Conservation (phyloP, 352 stramenopile genomes). For the Phytophthora capsici region DNA sequence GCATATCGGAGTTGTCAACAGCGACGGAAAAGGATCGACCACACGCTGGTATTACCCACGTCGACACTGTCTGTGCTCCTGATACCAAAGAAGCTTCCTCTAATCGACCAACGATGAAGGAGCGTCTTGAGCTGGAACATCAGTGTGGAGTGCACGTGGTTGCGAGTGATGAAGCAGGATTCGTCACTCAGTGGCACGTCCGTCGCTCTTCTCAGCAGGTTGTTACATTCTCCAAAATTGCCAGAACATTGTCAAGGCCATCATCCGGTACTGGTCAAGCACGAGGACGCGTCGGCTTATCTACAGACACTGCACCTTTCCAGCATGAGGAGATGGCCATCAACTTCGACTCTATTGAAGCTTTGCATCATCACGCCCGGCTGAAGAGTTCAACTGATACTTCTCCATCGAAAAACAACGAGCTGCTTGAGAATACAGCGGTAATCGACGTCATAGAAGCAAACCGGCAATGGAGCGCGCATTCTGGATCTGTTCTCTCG, state of each 20-base stretch:
- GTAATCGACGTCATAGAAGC: slow-evolving; percentile 10
- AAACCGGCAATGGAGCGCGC: slow-evolving; percentile 49
- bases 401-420: not conserved
- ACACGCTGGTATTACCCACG: slow-evolving; percentile 19
- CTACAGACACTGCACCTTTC: slow-evolving; percentile 33
- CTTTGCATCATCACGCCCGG: slow-evolving; percentile 51
- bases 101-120: slow-evolving; percentile 33
- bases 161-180: slow-evolving; percentile 51
- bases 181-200: slow-evolving; percentile 50
- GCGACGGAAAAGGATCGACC: not conserved
- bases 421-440: not conserved
- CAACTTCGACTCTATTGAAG: slow-evolving; percentile 55
- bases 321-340: slow-evolving; percentile 68
- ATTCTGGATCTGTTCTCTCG: slow-evolving; percentile 44
- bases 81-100: slow-evolving; percentile 33
- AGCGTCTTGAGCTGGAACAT: slow-evolving; percentile 31
- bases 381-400: slow-evolving; percentile 7
- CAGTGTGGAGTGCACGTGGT: slow-evolving; percentile 46
- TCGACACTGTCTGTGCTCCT: slow-evolving; percentile 15
- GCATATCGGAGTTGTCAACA: slow-evolving; percentile 24
- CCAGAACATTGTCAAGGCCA: slow-evolving; percentile 12
- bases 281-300: slow-evolving; percentile 2
- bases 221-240: slow-evolving; percentile 4
- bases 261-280: slow-evolving; percentile 13
- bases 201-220: slow-evolving; percentile 3